These are phyloP conservation scores for Beauveria scarabaeidicola DNA, from an alignment of 2,329 filamentous ascomycete species.

Conservation along the genomic window DNA sequence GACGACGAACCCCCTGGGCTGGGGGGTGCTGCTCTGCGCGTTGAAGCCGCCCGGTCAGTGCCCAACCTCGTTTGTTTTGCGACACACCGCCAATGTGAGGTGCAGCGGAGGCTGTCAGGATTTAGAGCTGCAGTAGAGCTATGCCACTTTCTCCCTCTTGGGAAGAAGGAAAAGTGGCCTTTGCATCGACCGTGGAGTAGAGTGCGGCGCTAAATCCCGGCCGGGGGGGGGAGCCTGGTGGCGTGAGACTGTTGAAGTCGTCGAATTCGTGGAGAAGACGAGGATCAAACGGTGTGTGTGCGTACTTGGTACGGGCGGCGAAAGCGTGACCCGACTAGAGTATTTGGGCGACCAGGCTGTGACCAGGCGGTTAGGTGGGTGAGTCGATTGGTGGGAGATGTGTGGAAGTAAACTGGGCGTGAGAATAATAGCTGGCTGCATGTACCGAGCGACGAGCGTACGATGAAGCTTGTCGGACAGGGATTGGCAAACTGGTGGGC, in stretches of 20 bases:
- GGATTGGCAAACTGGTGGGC: background rate
- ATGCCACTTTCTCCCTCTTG: background rate
- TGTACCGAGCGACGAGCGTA: background rate
- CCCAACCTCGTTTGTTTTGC: slow-evolving; percentile 9
- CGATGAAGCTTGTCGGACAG: background rate
- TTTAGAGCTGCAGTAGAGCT: background rate
- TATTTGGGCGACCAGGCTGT: background rate
- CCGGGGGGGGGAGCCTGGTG: background rate
- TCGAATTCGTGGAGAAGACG: background rate
- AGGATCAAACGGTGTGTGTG: background rate
- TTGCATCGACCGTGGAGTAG: background rate
- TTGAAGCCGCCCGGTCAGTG: slow-evolving; percentile 6
- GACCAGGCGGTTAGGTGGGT: no score
- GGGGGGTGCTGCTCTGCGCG: background rate
- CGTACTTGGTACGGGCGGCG: background rate
- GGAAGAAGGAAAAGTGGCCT: background rate
- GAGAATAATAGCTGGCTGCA: no score
- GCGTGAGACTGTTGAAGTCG: background rate
- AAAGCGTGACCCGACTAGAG: background rate
- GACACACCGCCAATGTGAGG: slow-evolving; percentile 9
- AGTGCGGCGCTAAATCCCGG: background rate
- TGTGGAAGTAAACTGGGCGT: no score
- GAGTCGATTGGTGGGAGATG: no score
- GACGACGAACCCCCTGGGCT: background rate
- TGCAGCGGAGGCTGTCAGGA: background rate